A percentile compares a stretch with the other conserved stretches of the same genome.
Evolutionary conservation across 2,329 filamentous ascomycete genomes (phyloP).

Genomic region (Aspergillus fumigatus): DNA sequence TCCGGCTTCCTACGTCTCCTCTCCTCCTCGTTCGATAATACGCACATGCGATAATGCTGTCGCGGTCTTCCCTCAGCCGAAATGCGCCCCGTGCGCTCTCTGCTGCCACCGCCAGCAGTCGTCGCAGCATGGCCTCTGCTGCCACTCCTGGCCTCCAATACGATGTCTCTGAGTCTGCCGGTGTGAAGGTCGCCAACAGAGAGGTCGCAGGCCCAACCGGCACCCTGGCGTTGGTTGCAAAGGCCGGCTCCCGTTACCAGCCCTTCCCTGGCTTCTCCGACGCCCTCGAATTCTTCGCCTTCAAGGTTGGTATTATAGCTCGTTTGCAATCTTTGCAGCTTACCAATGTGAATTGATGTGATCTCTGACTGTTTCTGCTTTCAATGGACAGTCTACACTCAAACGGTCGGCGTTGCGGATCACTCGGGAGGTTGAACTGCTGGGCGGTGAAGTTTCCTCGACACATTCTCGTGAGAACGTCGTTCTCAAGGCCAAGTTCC

Average conservation of each 20-base stretch:
- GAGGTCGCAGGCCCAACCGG: constrained; percentile 85
- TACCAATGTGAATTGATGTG: background rate
- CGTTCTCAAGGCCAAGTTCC: constrained; percentile 88
- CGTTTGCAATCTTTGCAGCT: constrained; percentile 16
- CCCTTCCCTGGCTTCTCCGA: constrained; percentile 82
- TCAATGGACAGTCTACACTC: constrained; percentile 65
- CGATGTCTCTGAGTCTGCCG: constrained; percentile 77
- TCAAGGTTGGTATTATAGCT: constrained; percentile 65
- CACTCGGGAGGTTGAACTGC: constrained; percentile 88
- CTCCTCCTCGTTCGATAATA: constrained; percentile 44
- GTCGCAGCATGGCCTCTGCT: constrained; percentile 60
- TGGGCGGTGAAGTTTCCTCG: constrained; percentile 82
- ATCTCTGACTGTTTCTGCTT: constrained; percentile 10
- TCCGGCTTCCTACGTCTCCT: constrained; percentile 30
- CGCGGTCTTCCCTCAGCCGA: constrained; percentile 61
- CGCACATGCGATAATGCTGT: constrained; percentile 61
- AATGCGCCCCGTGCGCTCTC: constrained; percentile 60
- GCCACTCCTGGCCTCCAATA: constrained; percentile 77
- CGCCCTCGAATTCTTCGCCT: constrained; percentile 90
- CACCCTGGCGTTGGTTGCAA: constrained; percentile 84
- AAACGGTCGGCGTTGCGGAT: constrained; percentile 89
- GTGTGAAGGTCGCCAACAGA: constrained; percentile 88
- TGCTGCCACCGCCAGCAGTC: constrained; percentile 48
- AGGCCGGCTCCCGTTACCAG: constrained; percentile 92
- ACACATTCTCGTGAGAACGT: constrained; percentile 92